Evolutionary conservation across 176 grass and related monocot genomes (phyloP).

Genomic region (Musa beccarii): DNA sequence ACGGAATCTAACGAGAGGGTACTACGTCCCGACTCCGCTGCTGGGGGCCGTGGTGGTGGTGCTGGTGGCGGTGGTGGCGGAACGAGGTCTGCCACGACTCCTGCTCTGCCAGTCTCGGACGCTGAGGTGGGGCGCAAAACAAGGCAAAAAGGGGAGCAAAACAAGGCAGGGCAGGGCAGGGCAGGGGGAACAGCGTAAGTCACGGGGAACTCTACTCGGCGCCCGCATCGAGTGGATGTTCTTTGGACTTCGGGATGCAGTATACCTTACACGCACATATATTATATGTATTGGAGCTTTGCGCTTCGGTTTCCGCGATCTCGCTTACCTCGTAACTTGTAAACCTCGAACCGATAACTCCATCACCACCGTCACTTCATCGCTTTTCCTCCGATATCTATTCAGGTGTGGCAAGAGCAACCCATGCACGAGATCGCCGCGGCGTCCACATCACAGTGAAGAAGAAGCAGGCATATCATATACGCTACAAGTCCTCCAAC

Average conservation of each 20-base stretch:
- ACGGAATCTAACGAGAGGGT: conserved; percentile 24
- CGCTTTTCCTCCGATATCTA: too few species aligned
- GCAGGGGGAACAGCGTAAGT: conserved; percentile 1
- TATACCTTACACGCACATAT: too few species aligned
- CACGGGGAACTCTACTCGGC: conserved; percentile 3
- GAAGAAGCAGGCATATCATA: too few species aligned
- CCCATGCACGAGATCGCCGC: too few species aligned
- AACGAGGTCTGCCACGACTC: not conserved
- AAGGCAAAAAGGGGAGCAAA: not conserved
- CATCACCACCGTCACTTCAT: too few species aligned
- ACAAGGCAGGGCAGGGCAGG: not conserved
- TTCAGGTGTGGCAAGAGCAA: too few species aligned
- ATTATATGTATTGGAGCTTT: too few species aligned
- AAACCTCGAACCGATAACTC: too few species aligned
- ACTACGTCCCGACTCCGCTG: conserved; percentile 38
- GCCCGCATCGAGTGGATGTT: not conserved
- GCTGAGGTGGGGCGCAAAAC: not conserved
- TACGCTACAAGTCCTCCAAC: too few species aligned
- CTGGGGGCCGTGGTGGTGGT: too few species aligned
- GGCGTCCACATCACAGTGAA: too few species aligned
- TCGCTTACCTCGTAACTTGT: conserved; percentile 13
- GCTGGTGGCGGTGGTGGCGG: not conserved
- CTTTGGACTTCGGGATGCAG: not conserved
- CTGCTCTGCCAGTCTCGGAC: not conserved
- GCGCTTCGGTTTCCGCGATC: not conserved